Conservation (phyloP, 2,329 filamentous ascomycete genomes). For the Aureobasidium uvarum region DNA sequence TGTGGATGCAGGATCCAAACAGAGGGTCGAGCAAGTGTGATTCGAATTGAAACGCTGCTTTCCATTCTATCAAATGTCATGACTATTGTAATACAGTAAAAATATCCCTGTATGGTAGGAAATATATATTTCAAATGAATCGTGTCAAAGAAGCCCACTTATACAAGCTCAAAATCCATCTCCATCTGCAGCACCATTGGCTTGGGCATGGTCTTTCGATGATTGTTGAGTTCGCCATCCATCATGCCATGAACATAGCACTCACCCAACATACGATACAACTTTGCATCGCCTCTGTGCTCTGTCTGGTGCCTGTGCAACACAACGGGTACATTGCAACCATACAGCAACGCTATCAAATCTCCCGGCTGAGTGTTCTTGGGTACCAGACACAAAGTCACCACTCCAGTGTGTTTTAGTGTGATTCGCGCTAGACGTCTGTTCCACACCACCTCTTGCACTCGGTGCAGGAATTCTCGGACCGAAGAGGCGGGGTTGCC, state of each 20-base stretch:
- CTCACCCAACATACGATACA: constrained; percentile 31
- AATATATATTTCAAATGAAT: neutral
- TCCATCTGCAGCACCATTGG: neutral
- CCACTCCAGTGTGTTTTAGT: neutral
- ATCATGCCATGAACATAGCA: constrained; percentile 39
- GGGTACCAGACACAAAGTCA: constrained; percentile 9
- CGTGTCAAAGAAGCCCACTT: neutral
- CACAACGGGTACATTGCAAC: constrained; percentile 19
- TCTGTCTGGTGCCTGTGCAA: neutral
- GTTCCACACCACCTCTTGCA: constrained; percentile 21
- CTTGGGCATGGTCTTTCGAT: constrained; percentile 10
- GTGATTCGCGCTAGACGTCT: neutral
- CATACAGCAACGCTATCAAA: constrained; percentile 15
- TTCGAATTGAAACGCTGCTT: too few species aligned
- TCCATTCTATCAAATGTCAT: too few species aligned
- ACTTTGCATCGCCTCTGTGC: neutral
- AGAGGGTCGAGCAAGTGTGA: too few species aligned
- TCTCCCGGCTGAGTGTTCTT: constrained; percentile 13
- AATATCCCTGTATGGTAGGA: too few species aligned
- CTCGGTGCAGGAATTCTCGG: constrained; percentile 13
- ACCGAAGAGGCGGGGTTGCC: constrained; percentile 13
- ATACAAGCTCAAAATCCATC: constrained; percentile 5
- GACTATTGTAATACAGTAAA: too few species aligned
- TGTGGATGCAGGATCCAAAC: too few species aligned
- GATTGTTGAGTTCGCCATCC: constrained; percentile 33